Evolutionary conservation across 1,139 yeast genomes (phyloP), one percentile per base, ranked within the genome.

Genomic region (Geotrichum histeridarum): DNA sequence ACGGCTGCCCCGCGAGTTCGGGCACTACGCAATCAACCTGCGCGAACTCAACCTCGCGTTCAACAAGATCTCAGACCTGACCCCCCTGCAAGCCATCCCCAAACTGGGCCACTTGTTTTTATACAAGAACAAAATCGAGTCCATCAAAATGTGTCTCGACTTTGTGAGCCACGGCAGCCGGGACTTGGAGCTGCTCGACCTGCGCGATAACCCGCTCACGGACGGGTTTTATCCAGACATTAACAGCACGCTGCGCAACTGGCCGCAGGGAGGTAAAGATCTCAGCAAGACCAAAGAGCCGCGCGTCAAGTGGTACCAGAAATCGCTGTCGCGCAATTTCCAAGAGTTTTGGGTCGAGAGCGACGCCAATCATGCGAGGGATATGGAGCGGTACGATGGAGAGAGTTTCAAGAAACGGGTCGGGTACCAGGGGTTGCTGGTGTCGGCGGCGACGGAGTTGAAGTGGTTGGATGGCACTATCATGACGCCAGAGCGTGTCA

Each of bases 41-140:
- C 64, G 73, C 7, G 70, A 67, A 31, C 59, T 70, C 27, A 67
- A 70, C 52, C 56, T 70, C 37, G 63, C 70, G n/a, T 63, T 67
- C 58, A 70, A 70, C 57, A 54, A 60, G 52, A 49, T 70, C 2
- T 36, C 54, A 11, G 66, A 63, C 46, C 53, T 70, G 8, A 39
- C 59, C 2, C 64, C 69, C 11, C 54, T 70, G 35, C 56, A 57
- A 43, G 61, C 60, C 15, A 64, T 70, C 14, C 66, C 66, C 12
- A 61, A 64, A 51, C 63, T 70, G 48, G 60, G 62, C 15, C 61
- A 65, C 14, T 54, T 70, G 33, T 67, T 63, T 53, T 51, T 69
- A 37, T 62, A 61, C 42, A 64, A 65, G 22, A 70, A 70, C 53
- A 60, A 60, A 30, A 53, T 70, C 46, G 53, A 55, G 31, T 57